A percentile compares a stretch with the other conserved stretches of the same genome.
These are phyloP conservation scores for Leccinum longicurvipes DNA, from an alignment of 768 basidiomycete species.

Conservation along the genomic window DNA sequence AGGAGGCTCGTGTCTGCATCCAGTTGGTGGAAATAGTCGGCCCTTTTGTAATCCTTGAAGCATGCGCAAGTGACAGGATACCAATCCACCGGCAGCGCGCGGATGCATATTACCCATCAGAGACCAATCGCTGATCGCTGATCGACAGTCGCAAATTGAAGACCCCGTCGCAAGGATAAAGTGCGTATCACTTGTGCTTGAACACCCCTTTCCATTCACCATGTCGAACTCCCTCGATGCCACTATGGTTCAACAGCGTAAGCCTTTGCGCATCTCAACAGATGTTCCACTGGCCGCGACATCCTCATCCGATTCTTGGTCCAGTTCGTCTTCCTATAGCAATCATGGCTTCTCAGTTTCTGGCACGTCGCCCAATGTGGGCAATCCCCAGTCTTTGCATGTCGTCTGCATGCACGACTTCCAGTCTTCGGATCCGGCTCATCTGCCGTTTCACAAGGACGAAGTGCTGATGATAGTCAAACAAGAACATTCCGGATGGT, in stretches of 20 bases:
- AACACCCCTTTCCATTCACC: background rate
- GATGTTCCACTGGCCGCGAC: conserved; percentile 35
- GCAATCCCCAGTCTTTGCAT: conserved; percentile 30
- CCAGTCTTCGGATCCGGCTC: conserved; percentile 54
- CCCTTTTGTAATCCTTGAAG: background rate
- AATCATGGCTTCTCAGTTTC: conserved; percentile 3
- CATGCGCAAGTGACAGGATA: conserved; percentile 6
- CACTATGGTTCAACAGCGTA: conserved; percentile 9
- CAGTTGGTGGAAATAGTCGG: background rate
- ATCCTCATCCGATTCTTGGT: conserved; percentile 33
- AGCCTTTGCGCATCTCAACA: conserved; percentile 29
- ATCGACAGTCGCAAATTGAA: background rate
- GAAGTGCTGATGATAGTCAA: conserved; percentile 69
- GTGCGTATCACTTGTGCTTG: background rate
- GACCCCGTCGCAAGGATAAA: conserved; percentile 11
- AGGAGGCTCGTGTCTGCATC: background rate
- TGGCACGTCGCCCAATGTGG: conserved; percentile 31
- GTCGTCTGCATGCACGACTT: conserved; percentile 71
- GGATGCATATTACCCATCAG: background rate
- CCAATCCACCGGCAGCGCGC: background rate
- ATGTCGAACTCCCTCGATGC: conserved; percentile 10
- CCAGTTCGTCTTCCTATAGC: conserved; percentile 17
- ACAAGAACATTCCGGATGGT: conserved; percentile 74
- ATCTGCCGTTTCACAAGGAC: conserved; percentile 59
- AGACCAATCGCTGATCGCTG: background rate